phyloP scores from a whole-genome alignment of 2,329 filamentous ascomycete genomes.

The Domatiomyces catenatus region DNA sequence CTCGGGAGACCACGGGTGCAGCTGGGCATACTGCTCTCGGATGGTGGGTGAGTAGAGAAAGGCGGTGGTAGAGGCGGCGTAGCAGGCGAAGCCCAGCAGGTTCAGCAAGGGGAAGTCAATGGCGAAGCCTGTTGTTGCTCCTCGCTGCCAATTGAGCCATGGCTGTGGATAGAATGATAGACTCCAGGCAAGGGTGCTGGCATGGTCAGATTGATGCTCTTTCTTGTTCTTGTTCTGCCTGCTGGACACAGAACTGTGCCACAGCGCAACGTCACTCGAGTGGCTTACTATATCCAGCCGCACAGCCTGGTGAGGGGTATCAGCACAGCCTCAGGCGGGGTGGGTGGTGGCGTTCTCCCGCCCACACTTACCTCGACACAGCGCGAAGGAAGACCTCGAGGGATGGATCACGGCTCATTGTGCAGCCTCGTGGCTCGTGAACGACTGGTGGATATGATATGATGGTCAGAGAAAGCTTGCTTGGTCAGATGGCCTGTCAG shows the following conservation, averaged over 20 bases:
- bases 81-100: slow-evolving; percentile 48
- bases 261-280: background rate
- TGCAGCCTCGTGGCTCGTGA: background rate
- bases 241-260: background rate
- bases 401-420: background rate
- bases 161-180: slow-evolving; percentile 86
- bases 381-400: background rate
- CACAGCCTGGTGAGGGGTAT: background rate
- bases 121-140: slow-evolving; percentile 66
- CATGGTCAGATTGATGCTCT: background rate
- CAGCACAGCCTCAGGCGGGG: background rate
- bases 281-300: background rate
- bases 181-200: slow-evolving; percentile 53
- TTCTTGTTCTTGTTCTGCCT: too few species aligned
- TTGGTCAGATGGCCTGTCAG: background rate
- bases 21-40: slow-evolving; percentile 64
- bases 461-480: background rate
- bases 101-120: slow-evolving; percentile 72
- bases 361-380: background rate
- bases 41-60: slow-evolving; percentile 70
- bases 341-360: background rate
- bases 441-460: background rate
- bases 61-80: slow-evolving; percentile 56
- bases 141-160: slow-evolving; percentile 60
- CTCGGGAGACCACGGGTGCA: slow-evolving; percentile 55